A percentile compares a stretch with the other conserved stretches of the same genome.
Conservation (phyloP, 2,329 filamentous ascomycete species). For the Tolypocladium endophyticum region DNA sequence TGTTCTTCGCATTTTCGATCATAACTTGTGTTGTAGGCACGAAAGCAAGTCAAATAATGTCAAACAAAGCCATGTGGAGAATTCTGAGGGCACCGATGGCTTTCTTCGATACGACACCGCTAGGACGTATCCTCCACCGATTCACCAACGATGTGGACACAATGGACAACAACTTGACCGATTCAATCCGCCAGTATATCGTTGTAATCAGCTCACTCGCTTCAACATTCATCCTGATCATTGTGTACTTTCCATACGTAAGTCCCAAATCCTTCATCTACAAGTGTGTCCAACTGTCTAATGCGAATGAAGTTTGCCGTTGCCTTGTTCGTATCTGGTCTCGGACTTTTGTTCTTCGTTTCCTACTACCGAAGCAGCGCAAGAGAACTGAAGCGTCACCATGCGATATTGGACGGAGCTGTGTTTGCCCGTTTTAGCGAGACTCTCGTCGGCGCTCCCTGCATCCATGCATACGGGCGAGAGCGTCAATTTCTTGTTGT, state of each 20-base stretch:
- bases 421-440: conserved; percentile 91
- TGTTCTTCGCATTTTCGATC: conserved; percentile 76
- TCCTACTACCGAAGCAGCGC: conserved; percentile 89
- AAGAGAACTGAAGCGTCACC: conserved; percentile 88
- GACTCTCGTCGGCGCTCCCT: conserved; percentile 71
- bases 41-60: conserved; percentile 68
- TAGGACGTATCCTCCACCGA: conserved; percentile 90
- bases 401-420: conserved; percentile 74
- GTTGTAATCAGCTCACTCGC: conserved; percentile 73
- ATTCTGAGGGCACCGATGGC: conserved; percentile 65
- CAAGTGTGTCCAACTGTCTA: background rate
- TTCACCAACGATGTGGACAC: conserved; percentile 94
- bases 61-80: conserved; percentile 66
- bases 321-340: conserved; percentile 46
- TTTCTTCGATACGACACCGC: conserved; percentile 93
- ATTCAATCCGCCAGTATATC: conserved; percentile 87
- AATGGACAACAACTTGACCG: conserved; percentile 87
- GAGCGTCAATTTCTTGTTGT: conserved; percentile 62
- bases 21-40: conserved; percentile 71
- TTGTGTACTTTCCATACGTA: conserved; percentile 77
- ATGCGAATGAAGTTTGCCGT: background rate
- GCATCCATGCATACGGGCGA: conserved; percentile 82
- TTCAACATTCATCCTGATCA: conserved; percentile 79
- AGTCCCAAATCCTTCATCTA: background rate
- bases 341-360: conserved; percentile 56